Conservation (phyloP, 768 basidiomycete genomes). For the Sporobolomyces pararoseus region DNA sequence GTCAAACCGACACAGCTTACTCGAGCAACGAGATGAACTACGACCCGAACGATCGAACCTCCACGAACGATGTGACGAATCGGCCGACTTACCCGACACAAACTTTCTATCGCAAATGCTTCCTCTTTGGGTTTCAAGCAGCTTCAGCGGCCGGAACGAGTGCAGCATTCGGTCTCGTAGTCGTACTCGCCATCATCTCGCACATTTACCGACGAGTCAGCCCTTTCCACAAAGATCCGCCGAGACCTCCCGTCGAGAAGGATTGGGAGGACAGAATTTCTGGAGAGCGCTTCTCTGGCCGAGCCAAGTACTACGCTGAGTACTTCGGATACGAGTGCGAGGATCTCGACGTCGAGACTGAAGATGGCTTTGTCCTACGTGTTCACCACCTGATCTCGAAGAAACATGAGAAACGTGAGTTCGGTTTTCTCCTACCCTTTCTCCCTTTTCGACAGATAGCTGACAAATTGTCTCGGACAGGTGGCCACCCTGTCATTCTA, state of each 20-base stretch:
- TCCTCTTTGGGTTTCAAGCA: conserved; percentile 30
- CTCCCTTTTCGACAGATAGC: too few relatives aligned
- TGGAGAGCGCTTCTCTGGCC: conserved; percentile 52
- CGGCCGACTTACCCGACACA: conserved; percentile 27
- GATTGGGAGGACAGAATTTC: conserved; percentile 50
- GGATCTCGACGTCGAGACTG: conserved; percentile 53
- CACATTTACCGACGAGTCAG: conserved; percentile 43
- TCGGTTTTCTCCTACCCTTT: neutral
- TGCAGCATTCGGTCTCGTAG: conserved; percentile 50
- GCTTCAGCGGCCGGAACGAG: conserved; percentile 46
- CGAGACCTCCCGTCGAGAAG: conserved; percentile 48
- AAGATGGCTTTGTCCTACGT: conserved; percentile 52
- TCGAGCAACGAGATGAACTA: conserved; percentile 8
- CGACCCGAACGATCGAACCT: conserved; percentile 17
- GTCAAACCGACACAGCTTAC: neutral
- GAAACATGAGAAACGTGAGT: conserved; percentile 34
- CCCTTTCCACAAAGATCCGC: conserved; percentile 48
- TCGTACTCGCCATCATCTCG: conserved; percentile 48
- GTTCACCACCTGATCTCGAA: conserved; percentile 30
- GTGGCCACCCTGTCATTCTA: conserved; percentile 52
- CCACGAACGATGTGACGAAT: conserved; percentile 16
- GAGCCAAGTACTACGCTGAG: conserved; percentile 44
- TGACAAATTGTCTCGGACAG: neutral
- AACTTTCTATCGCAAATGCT: conserved; percentile 19
- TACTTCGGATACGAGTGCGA: conserved; percentile 52